These are phyloP conservation scores for Mycena polygramma DNA, from an alignment of 768 basidiomycete species.

Conservation along the genomic window DNA sequence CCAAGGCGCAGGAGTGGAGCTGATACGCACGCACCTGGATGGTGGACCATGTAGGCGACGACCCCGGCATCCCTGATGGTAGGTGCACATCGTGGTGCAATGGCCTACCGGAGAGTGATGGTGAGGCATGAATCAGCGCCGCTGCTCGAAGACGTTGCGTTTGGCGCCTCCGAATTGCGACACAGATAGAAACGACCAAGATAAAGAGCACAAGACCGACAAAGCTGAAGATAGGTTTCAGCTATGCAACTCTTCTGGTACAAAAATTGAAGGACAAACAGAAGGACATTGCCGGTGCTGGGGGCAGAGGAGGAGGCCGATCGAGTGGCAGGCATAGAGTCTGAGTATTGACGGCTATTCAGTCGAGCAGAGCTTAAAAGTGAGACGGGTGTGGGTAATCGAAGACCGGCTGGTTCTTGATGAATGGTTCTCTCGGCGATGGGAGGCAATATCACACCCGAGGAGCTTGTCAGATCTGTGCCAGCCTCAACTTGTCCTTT, in stretches of 20 bases:
- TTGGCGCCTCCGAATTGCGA: background rate
- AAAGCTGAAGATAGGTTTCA: background rate
- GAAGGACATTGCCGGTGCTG: background rate
- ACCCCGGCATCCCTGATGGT: background rate
- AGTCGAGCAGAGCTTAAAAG: conserved; percentile 3
- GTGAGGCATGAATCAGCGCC: background rate
- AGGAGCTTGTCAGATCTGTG: background rate
- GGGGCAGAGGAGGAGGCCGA: background rate
- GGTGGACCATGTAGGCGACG: conserved; percentile 2
- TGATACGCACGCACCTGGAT: conserved; percentile 22
- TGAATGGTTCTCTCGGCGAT: conserved; percentile 19
- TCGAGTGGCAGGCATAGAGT: conserved; percentile 20
- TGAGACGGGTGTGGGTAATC: conserved; percentile 12
- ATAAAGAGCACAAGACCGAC: background rate
- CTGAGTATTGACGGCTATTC: background rate
- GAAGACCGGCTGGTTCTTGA: conserved; percentile 5
- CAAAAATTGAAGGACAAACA: background rate
- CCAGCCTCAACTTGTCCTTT: background rate
- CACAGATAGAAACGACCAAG: background rate
- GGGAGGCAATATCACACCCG: background rate
- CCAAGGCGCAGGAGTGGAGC: background rate
- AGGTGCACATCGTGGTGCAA: conserved; percentile 14
- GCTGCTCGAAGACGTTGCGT: background rate
- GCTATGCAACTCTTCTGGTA: background rate
- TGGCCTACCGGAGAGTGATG: background rate